Evolutionary conservation across 139 green algal species (phyloP), one percentile per base, ranked within the genome.

Genomic region (Chlamydomonas sphaeroides): DNA sequence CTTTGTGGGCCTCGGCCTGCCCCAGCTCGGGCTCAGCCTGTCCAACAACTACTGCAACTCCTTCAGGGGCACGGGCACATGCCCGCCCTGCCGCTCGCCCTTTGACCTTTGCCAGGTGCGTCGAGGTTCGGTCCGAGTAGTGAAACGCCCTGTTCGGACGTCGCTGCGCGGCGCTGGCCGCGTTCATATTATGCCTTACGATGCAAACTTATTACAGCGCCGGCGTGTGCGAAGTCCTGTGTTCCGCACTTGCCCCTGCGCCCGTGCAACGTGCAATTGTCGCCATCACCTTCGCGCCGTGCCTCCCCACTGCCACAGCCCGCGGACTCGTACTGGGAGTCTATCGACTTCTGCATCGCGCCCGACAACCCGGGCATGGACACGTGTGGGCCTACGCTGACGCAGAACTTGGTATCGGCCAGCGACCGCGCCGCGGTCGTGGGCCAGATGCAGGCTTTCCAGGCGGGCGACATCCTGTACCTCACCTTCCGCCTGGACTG

Each of bases 401-500:
- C 5, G 8, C 57, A 39, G 6, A 21, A 82, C 41, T 70, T 82
- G 61, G 59, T 82, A 0, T 35, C 32, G 14, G 4, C 33, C 14
- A 39, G 17, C 33, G 45, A 82, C 62, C 23, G 39, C 26, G 49
- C 42, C 30, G 14, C 32, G 5, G 26, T 49, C 8, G 61, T 28
- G 3, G 75, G 75, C 33, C 41, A 72, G 75, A 26, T 82, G 2
- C 5, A 51, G 10, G 33, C 38, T 0, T 82, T 82, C 33, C 75
- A 82, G 35, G n/a, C 51, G 7, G 23, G 7, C 62, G 41, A 82
- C 59, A 38, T n/a, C 42, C 75, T 82, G 0, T 63, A 71, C 59
- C 30, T 82, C 42, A 82, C 75, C 35, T 82, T 73, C 33, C 33
- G 35, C 3, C 61, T 82, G 11, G 5, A 38, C 45, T 82, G 75